These are phyloP conservation scores for Camellia sinensis DNA, from an alignment of 148 eudicot species.

Conservation along the genomic window DNA sequence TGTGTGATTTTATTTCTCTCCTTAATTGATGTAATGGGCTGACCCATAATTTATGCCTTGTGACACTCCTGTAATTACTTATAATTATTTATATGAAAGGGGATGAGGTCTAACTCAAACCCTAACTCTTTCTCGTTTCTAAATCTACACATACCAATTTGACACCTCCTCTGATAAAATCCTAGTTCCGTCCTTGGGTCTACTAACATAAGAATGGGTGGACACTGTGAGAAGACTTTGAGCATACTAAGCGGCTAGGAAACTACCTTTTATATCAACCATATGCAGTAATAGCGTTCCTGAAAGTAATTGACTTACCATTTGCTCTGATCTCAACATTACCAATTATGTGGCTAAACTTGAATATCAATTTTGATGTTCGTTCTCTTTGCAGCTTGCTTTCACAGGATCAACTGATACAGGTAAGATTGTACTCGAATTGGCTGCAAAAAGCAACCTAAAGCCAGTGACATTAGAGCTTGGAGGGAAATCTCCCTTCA, in stretches of 20 bases:
- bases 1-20: too few species aligned
- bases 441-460: constrained; percentile 60
- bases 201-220: background rate
- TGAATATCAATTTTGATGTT: background rate
- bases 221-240: background rate
- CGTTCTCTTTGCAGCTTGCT: constrained; percentile 39
- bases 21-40: too few species aligned
- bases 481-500: constrained; percentile 75
- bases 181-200: background rate
- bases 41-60: too few species aligned
- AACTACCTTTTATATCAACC: background rate
- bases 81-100: too few species aligned
- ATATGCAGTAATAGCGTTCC: background rate
- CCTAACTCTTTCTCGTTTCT: too few species aligned
- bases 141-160: too few species aligned
- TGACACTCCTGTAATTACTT: too few species aligned
- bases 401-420: constrained; percentile 70
- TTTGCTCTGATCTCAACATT: background rate
- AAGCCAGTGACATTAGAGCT: constrained; percentile 69
- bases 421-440: constrained; percentile 48
- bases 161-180: too few species aligned
- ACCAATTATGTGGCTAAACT: too few species aligned
- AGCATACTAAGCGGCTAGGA: background rate
- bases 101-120: too few species aligned
- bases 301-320: background rate